phyloP scores from a whole-genome alignment of 805 yeast species.

The Debaryomyces prosopidis region DNA sequence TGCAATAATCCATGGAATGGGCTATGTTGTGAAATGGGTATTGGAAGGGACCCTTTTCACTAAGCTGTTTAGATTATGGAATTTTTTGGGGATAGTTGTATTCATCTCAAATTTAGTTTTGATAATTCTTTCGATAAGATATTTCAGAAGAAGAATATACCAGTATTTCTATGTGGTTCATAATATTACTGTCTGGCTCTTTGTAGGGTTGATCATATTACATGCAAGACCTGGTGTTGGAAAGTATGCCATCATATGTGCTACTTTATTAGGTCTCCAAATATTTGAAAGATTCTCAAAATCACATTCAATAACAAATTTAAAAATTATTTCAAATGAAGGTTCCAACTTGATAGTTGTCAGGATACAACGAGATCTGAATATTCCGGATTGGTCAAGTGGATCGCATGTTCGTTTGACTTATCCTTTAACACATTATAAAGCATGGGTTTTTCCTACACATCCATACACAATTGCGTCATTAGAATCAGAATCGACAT shows the following conservation, averaged over 20 bases:
- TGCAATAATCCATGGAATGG: slow-evolving; percentile 52
- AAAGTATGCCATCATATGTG: slow-evolving; percentile 13
- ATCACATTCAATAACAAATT: slow-evolving; percentile 11
- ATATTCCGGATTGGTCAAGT: slow-evolving; percentile 35
- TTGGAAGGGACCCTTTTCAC: slow-evolving; percentile 27
- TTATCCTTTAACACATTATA: slow-evolving; percentile 24
- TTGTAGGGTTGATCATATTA: slow-evolving; percentile 45
- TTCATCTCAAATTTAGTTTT: slow-evolving; percentile 37
- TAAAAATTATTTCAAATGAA: slow-evolving; percentile 14
- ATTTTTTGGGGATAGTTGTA: slow-evolving; percentile 54
- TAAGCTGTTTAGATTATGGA: slow-evolving; percentile 38
- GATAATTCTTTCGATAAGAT: slow-evolving; percentile 46
- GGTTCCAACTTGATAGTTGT: slow-evolving; percentile 21
- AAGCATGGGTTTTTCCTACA: slow-evolving; percentile 50
- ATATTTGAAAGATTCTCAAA: slow-evolving; percentile 29
- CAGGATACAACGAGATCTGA: slow-evolving; percentile 17
- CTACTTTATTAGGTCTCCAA: slow-evolving; percentile 34
- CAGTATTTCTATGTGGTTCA: slow-evolving; percentile 57
- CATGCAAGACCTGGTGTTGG: slow-evolving; percentile 75
- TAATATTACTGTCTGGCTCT: slow-evolving; percentile 47
- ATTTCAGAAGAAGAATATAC: slow-evolving; percentile 52
- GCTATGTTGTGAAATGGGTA: slow-evolving; percentile 53
- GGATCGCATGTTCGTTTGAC: slow-evolving; percentile 62
- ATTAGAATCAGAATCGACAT: slow-evolving; percentile 33
- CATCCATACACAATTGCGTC: slow-evolving; percentile 71